Percentiles rank a stretch among this genome's conserved stretches.
Evolutionary conservation across 139 green algal genomes (phyloP).

Genomic region (Astrephomene gubernaculifera): DNA sequence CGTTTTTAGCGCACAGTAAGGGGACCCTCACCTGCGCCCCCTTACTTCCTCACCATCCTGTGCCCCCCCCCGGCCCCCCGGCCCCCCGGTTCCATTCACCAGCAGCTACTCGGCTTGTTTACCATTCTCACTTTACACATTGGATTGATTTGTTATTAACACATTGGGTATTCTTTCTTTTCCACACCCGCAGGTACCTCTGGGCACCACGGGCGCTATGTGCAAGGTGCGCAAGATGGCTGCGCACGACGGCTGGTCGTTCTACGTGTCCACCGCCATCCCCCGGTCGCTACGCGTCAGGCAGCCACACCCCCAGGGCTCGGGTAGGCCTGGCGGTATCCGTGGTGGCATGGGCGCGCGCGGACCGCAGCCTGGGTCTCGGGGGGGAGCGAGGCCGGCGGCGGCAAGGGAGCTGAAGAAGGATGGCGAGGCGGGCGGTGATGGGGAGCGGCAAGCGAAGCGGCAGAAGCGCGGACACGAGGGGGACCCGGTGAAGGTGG

Average conservation of each 20-base stretch:
- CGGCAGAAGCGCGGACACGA: not conserved
- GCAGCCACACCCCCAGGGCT: not conserved
- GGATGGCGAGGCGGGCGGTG: too few relatives aligned
- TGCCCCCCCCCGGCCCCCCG: too few relatives aligned
- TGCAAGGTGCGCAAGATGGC: slow-evolving; percentile 58
- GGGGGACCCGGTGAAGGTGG: slow-evolving; percentile 16
- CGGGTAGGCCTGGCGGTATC: not conserved
- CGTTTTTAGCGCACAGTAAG: too few relatives aligned
- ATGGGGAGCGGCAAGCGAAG: not conserved
- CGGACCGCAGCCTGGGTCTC: not conserved
- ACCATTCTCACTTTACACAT: too few relatives aligned
- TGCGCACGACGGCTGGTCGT: slow-evolving; percentile 42
- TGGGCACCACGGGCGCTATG: not conserved
- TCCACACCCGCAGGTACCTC: slow-evolving; percentile 14
- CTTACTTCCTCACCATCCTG: too few relatives aligned
- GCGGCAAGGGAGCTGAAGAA: not conserved
- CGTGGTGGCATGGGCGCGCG: not conserved
- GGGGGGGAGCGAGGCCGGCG: not conserved
- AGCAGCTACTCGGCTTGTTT: too few relatives aligned
- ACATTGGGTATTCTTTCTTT: too few relatives aligned
- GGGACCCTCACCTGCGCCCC: too few relatives aligned
- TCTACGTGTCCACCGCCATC: not conserved
- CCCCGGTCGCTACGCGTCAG: not conserved
- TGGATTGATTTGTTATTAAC: too few relatives aligned
- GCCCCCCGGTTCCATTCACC: too few relatives aligned